Evolutionary conservation across 2,329 filamentous ascomycete genomes (phyloP).

Genomic region (Penicillium corylophilum): DNA sequence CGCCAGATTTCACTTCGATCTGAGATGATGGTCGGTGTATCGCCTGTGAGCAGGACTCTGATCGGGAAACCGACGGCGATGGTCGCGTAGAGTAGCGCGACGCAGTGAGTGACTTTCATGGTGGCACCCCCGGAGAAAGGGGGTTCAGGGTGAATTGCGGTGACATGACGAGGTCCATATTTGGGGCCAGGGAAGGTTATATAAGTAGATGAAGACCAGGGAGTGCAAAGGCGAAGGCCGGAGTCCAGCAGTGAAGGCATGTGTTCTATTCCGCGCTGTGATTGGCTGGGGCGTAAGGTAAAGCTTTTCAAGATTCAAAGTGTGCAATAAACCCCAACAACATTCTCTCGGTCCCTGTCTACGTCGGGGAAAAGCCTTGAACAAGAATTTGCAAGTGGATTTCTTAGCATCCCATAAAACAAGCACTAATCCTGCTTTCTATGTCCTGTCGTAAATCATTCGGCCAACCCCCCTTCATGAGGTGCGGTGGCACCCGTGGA

Average conservation of each 20-base stretch:
- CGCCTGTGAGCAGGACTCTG: background rate
- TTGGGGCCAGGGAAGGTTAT: background rate
- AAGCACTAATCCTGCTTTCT: too few species aligned
- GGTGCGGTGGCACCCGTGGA: too few species aligned
- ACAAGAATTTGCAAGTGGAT: too few species aligned
- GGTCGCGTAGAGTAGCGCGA: constrained; percentile 1
- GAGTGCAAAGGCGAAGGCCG: background rate
- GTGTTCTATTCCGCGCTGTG: background rate
- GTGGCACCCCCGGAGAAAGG: background rate
- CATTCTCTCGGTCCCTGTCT: too few species aligned
- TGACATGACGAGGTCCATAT: background rate
- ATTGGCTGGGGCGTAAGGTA: background rate
- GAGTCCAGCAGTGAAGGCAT: background rate
- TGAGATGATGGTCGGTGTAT: constrained; percentile 1
- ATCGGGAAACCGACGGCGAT: constrained; percentile 10
- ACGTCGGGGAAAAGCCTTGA: too few species aligned
- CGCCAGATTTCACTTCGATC: background rate
- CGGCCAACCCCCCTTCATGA: too few species aligned
- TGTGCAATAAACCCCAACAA: too few species aligned
- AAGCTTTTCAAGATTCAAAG: too few species aligned
- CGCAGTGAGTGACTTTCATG: constrained; percentile 7
- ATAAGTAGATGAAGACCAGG: background rate
- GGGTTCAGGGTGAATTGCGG: background rate
- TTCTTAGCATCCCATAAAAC: too few species aligned
- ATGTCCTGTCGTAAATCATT: too few species aligned